Evolutionary conservation across 345 rosid species (phyloP).

Genomic region (Hirschfeldia incana): DNA sequence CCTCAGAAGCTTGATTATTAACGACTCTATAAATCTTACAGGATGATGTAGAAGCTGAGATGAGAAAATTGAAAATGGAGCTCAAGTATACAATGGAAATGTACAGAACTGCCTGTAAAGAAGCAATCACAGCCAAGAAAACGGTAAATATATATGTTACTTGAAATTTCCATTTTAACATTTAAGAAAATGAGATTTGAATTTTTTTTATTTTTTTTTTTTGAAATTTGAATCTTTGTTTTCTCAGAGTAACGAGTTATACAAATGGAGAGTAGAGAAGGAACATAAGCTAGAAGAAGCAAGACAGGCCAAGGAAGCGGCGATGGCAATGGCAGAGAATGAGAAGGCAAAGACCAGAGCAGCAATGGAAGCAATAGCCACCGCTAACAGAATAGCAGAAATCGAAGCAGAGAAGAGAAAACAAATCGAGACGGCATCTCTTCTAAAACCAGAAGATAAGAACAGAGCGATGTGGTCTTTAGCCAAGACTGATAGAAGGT

Average conservation of each 20-base stretch:
- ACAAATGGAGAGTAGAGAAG: slow-evolving; percentile 26
- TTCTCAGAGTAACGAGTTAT: slow-evolving; percentile 37
- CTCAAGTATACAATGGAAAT: slow-evolving; percentile 44
- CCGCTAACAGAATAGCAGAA: slow-evolving; percentile 30
- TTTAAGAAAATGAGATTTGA: neutral
- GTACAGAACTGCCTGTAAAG: slow-evolving; percentile 36
- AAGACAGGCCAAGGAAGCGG: slow-evolving; percentile 38
- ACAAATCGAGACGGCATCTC: slow-evolving; percentile 12
- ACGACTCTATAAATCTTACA: neutral
- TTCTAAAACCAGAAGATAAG: neutral
- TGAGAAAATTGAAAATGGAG: slow-evolving; percentile 40
- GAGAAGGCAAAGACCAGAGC: slow-evolving; percentile 39
- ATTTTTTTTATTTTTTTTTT: neutral
- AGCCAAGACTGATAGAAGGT: slow-evolving; percentile 23
- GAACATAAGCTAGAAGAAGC: slow-evolving; percentile 34
- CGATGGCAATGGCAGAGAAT: slow-evolving; percentile 35
- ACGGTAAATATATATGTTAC: slow-evolving; percentile 6
- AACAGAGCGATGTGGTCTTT: neutral
- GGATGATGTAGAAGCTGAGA: slow-evolving; percentile 48
- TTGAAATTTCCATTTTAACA: neutral
- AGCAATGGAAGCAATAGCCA: slow-evolving; percentile 37
- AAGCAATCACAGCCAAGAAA: slow-evolving; percentile 42
- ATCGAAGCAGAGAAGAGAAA: slow-evolving; percentile 37
- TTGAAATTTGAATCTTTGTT: neutral
- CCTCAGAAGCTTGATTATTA: neutral